Base-by-base conservation (phyloP, 163 green algal genomes). In the Chlamydomonas reinhardtii region DNA sequence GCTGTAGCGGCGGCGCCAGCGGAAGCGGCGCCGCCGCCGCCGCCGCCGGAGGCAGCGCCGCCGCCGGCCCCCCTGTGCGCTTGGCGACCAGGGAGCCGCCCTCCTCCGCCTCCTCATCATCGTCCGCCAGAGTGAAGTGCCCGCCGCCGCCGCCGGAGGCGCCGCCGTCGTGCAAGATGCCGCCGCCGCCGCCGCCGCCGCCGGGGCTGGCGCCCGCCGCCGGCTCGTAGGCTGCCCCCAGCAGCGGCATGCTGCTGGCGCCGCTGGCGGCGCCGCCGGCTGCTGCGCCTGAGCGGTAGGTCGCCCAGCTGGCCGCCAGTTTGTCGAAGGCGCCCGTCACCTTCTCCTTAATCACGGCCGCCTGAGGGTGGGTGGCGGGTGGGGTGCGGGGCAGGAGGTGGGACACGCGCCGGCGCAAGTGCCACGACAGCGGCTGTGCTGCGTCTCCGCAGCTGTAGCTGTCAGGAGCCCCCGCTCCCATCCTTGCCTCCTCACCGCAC, bases 91-190 rank as follows among this genome's bases (percentile, higher is more conserved):
- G 82, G 27, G 61, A n/a, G 15, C 34, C 73, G 32, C 72, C 72
- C 54, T 82, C 72, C 12, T 75, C 71, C 61, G 81, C 82, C 12
- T 82, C 82, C 2, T 82, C 82, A n/a, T 87, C 81, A 16, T 85
- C 78, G 34, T 79, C 80, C 16, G 79, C 54, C 25, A 87, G 71
- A 54, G 82, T 87, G 39, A 87, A 87, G 48, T 56, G 48, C n/a
- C n/a, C n/a, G n/a, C n/a, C n/a, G n/a, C n/a, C n/a, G 11, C 61
- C 32, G 27, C 72, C 82, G 32, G 56, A 6, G 12, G 52, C 78
- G 64, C 56, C 43, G 76, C 17, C 15, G 80, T 27, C 34, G 17
- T n/a, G n/a, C 27, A 29, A 14, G 14, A 4, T 0, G 4, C n/a
- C 29, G 65, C n/a, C 27, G 65, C 20, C 5, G n/a, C 65, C 65